Evolutionary conservation across 1,284 basidiomycete genomes (phyloP).

Genomic region (Fomes fomentarius): DNA sequence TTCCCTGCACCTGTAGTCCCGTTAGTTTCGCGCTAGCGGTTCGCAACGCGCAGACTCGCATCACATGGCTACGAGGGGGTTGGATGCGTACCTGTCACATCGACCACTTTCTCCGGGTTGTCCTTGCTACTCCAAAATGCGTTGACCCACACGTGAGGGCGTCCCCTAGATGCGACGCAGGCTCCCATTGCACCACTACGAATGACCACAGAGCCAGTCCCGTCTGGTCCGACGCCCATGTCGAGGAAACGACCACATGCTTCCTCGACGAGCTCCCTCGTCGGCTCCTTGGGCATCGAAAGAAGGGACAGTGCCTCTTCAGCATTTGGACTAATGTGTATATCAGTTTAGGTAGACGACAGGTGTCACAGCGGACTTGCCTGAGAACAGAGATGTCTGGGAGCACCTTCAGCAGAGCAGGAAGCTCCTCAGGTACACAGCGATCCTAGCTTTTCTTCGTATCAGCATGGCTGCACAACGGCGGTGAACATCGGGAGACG

Average conservation of each 20-base stretch:
- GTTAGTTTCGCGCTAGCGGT: conserved; percentile 7
- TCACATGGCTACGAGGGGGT: no score
- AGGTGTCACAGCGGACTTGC: conserved; percentile 37
- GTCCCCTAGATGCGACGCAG: conserved; percentile 49
- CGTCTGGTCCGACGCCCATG: conserved; percentile 54
- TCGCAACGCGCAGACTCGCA: no score
- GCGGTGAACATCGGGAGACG: conserved; percentile 30
- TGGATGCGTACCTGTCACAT: conserved; percentile 73
- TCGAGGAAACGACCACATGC: conserved; percentile 63
- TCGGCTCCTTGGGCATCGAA: conserved; percentile 52
- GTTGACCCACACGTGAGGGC: conserved; percentile 62
- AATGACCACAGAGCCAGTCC: conserved; percentile 68
- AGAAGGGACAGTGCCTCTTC: conserved; percentile 73
- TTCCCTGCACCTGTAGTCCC: conserved; percentile 76
- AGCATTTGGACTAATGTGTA: conserved; percentile 66
- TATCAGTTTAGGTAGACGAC: not conserved
- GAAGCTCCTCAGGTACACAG: conserved; percentile 79
- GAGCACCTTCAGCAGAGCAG: conserved; percentile 67
- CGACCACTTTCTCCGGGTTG: conserved; percentile 59
- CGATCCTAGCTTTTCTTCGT: conserved; percentile 53
- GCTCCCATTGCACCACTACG: conserved; percentile 80
- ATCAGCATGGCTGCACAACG: not conserved
- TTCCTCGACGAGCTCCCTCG: conserved; percentile 56
- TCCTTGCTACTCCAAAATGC: conserved; percentile 69
- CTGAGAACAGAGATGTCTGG: conserved; percentile 67